Conservation (phyloP, 441 rosid genomes). For the Brassica balearica region DNA sequence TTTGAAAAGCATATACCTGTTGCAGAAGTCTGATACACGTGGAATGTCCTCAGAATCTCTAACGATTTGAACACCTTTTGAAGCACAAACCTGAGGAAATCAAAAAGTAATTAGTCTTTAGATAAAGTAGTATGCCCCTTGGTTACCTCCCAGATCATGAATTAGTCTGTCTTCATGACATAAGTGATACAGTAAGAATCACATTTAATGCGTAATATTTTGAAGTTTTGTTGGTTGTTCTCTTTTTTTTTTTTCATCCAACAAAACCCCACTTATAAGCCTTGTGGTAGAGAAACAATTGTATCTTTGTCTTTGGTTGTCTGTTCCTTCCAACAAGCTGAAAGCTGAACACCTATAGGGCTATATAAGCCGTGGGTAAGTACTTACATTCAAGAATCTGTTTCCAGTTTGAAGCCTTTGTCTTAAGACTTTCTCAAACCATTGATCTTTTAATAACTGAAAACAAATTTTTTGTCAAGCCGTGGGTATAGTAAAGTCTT, state of each 20-base stretch:
- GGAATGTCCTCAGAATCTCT: background rate
- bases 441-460: too few species aligned
- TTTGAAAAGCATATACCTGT: background rate
- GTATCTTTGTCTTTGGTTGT: too few species aligned
- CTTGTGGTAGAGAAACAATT: too few species aligned
- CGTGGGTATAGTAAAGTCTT: too few species aligned
- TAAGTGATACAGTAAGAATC: background rate
- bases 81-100: background rate
- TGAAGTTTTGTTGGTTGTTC: too few species aligned
- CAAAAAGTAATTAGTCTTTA: background rate
- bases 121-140: background rate
- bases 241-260: too few species aligned
- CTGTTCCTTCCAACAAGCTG: too few species aligned
- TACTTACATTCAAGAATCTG: background rate
- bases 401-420: background rate
- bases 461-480: too few species aligned
- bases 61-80: background rate
- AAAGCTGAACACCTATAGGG: too few species aligned
- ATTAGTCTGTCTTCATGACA: background rate
- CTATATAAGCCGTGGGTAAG: background rate
- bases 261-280: too few species aligned
- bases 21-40: background rate
- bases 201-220: background rate
- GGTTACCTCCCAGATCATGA: background rate
- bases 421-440: background rate